These are phyloP conservation scores for Vickermania ingenoplastis DNA, from an alignment of 208 protist genomes.

Conservation along the genomic window DNA sequence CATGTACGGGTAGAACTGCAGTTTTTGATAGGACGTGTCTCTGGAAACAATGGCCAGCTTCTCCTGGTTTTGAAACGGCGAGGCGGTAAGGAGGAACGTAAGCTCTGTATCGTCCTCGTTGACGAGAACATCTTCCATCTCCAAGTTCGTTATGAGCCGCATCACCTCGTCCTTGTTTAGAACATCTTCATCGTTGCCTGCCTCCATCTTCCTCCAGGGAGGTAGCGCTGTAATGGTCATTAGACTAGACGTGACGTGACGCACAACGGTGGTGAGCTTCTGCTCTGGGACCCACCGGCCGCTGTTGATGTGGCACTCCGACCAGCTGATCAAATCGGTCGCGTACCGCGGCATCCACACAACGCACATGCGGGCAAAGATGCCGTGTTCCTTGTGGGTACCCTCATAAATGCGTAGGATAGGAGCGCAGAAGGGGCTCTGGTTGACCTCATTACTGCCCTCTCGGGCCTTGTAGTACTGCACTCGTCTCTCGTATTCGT, in stretches of 20 bases:
- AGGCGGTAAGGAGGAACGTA: constrained; percentile 24
- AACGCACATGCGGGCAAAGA: constrained; percentile 28
- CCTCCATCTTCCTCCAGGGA: not conserved
- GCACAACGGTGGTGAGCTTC: constrained; percentile 18
- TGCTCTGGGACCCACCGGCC: constrained; percentile 25
- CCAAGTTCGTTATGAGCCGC: constrained; percentile 6
- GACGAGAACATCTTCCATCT: constrained; percentile 39
- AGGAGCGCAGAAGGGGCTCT: constrained; percentile 36
- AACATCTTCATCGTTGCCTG: not conserved
- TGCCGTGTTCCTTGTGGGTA: constrained; percentile 15
- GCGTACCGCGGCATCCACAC: constrained; percentile 65
- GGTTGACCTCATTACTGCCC: constrained; percentile 16
- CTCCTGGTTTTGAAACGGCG: constrained; percentile 6
- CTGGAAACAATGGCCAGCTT: constrained; percentile 6
- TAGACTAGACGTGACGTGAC: constrained; percentile 24
- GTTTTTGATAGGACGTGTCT: constrained; percentile 8
- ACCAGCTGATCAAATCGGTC: constrained; percentile 35
- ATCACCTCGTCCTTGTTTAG: not conserved
- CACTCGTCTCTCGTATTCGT: constrained; percentile 18
- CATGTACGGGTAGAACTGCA: constrained; percentile 14
- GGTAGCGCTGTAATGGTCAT: constrained; percentile 10
- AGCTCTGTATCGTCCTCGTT: constrained; percentile 16
- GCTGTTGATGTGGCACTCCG: constrained; percentile 4
- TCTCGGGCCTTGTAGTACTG: constrained; percentile 11
- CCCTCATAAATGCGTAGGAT: constrained; percentile 32